Conservation (phyloP, 1,284 basidiomycete species). For the Ceratobasidium sp. region DNA sequence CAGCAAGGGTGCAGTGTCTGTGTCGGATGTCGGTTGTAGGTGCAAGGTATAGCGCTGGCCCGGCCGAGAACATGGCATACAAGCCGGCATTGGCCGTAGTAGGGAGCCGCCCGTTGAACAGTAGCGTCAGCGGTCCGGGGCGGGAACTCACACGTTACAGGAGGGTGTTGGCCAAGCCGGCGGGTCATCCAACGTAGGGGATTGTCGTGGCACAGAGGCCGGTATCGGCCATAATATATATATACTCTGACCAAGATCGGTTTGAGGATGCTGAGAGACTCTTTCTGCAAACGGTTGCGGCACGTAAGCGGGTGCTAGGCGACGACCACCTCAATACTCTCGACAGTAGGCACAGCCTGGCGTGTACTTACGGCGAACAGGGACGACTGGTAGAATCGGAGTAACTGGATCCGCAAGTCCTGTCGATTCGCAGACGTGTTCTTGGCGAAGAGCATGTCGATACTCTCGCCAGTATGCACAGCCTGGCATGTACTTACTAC, state of each 20-base stretch:
- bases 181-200: too few relatives aligned
- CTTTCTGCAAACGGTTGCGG: not conserved
- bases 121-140: too few relatives aligned
- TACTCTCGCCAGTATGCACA: not conserved
- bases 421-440: not conserved
- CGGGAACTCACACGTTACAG: too few relatives aligned
- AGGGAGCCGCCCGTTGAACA: too few relatives aligned
- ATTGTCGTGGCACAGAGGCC: too few relatives aligned
- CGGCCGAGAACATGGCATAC: too few relatives aligned
- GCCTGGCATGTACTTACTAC: not conserved
- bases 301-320: not conserved
- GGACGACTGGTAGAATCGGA: not conserved
- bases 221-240: too few relatives aligned
- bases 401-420: not conserved
- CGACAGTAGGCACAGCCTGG: not conserved
- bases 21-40: too few relatives aligned
- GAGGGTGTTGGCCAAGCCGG: too few relatives aligned
- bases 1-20: too few relatives aligned
- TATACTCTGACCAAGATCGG: not conserved
- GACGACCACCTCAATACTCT: not conserved
- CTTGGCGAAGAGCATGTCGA: not conserved
- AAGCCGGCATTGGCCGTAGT: too few relatives aligned
- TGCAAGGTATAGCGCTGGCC: too few relatives aligned
- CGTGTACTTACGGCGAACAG: not conserved
- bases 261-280: not conserved